Evolutionary conservation across 495 filamentous ascomycete species (phyloP), one percentile per base, ranked within the genome.

Genomic region (Penicillium manginii): DNA sequence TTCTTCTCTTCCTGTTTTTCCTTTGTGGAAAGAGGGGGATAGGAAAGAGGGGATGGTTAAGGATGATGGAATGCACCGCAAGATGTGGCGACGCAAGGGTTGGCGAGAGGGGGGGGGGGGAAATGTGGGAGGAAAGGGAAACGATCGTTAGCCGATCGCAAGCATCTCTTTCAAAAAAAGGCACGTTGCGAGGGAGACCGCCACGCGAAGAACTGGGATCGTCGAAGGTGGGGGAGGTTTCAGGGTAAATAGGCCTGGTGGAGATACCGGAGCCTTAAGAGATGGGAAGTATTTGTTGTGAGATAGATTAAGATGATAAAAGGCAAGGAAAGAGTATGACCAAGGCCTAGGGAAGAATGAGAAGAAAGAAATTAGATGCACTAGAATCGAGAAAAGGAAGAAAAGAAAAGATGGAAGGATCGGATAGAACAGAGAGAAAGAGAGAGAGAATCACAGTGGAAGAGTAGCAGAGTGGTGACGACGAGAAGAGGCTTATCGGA

Each of bases 401-500:
- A 47, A 26, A 47, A 45, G 23, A 8, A 18, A 22, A 26, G 33
- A 35, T 29, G 32, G 26, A 42, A 43, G 4, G 40, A 43, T 43
- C 17, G 40, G 40, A 43, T 43, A 43, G 15, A 40, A 12, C 3
- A 40, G 37, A 40, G 37, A 40, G 37, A 40, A 12, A 40, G 37
- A 15, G 37, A 43, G 17, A 18, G 40, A 17, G 17, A 43, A 9
- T 4, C 35, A 37, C 12, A 37, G 39, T 29, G 46, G 19, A 32
- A 40, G 49, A 57, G 33, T 53, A 21, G 31, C 26, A 22, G 21
- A 68, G 61, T 68, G 63, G 64, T 69, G 68, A 69, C 62, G 66
- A 69, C 53, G 58, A 66, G 62, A 57, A 50, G 59, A 62, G 58
- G 61, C 63, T 67, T 68, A 66, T 68, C 61, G 60, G 66, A 63